Evolutionary conservation across 1,139 yeast species (phyloP), one percentile per base, ranked within the genome.

Genomic region (Arxiozyma telluris): DNA sequence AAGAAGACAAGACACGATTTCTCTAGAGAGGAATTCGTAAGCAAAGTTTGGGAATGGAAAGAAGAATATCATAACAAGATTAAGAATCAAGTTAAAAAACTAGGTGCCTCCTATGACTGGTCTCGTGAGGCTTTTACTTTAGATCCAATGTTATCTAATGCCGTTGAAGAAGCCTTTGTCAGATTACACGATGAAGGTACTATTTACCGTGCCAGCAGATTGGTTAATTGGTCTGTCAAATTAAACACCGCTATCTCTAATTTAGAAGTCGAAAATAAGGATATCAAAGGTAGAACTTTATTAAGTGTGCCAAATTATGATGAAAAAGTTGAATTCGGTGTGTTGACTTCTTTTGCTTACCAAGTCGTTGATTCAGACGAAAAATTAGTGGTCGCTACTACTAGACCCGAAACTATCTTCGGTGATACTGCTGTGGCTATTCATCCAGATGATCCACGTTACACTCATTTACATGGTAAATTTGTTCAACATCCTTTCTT

Each of bases 101-200:
- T 93, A 67, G 98, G 98, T 72, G 97, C 98, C 44, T 93, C 98
- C 22, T 93, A 91, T 66, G 98, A 91, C 71, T 94, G 98, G 98
- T 71, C 78, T 49, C 84, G 93, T 68, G 98, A 93, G 74, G 96
- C 90, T 20, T 93, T 93, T 76, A 91, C 98, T 45, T 76, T 93
- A 69, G 87, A 85, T 70, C 95, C 91, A 43, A 80, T 81, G 55
- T 78, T 89, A 60, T 79, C 87, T 52, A 79, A 80, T 55, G 84
- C 98, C 49, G 98, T 94, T 53, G 78, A 80, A 49, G 98, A 93
- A 72, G 95, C 96, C 47, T 93, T 94, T 65, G 95, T 91, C 57
- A 81, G 83, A 66, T 73, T 93, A 63, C 96, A 89, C 67, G 96
- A 91, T 64, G 97, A 93, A 61, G 98, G 98, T 64, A 84, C 90